phyloP scores from a whole-genome alignment of 208 protist species.

The Crithidia brevicula region DNA sequence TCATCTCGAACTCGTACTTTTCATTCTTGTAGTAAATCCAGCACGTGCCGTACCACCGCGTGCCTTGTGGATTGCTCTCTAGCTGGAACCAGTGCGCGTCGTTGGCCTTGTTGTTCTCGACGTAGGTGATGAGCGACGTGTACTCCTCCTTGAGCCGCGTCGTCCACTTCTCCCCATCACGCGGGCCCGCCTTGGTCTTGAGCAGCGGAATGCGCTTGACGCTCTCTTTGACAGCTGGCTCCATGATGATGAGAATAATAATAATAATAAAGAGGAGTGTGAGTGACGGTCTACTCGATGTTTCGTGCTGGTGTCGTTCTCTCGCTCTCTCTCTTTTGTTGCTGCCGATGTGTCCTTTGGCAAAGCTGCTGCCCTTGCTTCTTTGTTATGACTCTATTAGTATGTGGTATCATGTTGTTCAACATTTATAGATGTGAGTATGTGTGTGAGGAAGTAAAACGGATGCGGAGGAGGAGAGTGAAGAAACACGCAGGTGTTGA shows the following conservation, averaged over 20 bases:
- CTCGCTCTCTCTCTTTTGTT: too few species aligned
- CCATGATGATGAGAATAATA: constrained; percentile 26
- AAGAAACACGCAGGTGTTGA: too few species aligned
- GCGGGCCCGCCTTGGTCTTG: constrained; percentile 94
- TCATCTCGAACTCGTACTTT: constrained; percentile 97
- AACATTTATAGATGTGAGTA: too few species aligned
- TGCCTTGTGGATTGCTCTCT: constrained; percentile 94
- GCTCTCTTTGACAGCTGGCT: constrained; percentile 87
- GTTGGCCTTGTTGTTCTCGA: constrained; percentile 96
- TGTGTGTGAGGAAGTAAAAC: too few species aligned
- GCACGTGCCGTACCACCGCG: constrained; percentile 97
- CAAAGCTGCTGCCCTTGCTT: too few species aligned
- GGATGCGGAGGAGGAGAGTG: too few species aligned
- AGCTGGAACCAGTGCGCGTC: constrained; percentile 98
- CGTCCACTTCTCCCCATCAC: constrained; percentile 95
- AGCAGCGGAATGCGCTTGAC: constrained; percentile 96
- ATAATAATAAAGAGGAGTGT: background rate
- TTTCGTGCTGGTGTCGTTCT: too few species aligned
- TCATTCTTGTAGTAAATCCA: constrained; percentile 96
- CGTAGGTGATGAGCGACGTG: constrained; percentile 95
- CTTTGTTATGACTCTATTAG: too few species aligned
- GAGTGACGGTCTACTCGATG: too few species aligned
- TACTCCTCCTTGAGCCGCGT: constrained; percentile 98
- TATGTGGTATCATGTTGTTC: too few species aligned
- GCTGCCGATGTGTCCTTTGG: too few species aligned